phyloP scores from a whole-genome alignment of 2,329 filamentous ascomycete genomes.

The Aspergillus sp. region DNA sequence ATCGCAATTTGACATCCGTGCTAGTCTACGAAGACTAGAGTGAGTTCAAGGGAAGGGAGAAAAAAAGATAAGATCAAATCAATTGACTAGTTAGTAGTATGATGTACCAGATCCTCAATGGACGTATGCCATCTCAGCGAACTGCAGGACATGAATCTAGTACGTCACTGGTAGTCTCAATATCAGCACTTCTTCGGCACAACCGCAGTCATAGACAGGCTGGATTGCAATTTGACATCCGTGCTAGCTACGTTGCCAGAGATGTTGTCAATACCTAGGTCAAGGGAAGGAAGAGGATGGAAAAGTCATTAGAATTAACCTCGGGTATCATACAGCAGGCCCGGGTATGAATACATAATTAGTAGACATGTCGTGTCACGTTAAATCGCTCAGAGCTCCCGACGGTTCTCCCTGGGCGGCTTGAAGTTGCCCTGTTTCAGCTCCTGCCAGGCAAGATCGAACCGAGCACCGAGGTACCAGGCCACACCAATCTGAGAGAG shows the following conservation, averaged over 20 bases:
- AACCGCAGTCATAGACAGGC: conserved; percentile 79
- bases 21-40: conserved; percentile 45
- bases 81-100: too few species aligned
- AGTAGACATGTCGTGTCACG: conserved; percentile 30
- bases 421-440: conserved; percentile 51
- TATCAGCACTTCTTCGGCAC: conserved; percentile 99
- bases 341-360: conserved; percentile 4
- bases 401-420: conserved; percentile 30
- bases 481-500: conserved; percentile 68
- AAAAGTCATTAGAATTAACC: not conserved
- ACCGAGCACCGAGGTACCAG: conserved; percentile 77
- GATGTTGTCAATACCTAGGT: too few species aligned
- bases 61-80: too few species aligned
- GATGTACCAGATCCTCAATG: conserved; percentile 47
- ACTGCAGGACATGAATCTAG: conserved; percentile 43
- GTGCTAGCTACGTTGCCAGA: conserved; percentile 60
- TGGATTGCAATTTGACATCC: conserved; percentile 99
- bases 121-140: conserved; percentile 40
- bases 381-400: conserved; percentile 40
- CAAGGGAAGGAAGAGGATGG: too few species aligned
- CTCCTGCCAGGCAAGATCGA: conserved; percentile 67
- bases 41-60: too few species aligned
- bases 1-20: conserved; percentile 99
- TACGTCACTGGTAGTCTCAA: conserved; percentile 45
- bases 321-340: not conserved